phyloP scores from a whole-genome alignment of 1,139 yeast genomes.

The Nakaseomyces sp. region DNA sequence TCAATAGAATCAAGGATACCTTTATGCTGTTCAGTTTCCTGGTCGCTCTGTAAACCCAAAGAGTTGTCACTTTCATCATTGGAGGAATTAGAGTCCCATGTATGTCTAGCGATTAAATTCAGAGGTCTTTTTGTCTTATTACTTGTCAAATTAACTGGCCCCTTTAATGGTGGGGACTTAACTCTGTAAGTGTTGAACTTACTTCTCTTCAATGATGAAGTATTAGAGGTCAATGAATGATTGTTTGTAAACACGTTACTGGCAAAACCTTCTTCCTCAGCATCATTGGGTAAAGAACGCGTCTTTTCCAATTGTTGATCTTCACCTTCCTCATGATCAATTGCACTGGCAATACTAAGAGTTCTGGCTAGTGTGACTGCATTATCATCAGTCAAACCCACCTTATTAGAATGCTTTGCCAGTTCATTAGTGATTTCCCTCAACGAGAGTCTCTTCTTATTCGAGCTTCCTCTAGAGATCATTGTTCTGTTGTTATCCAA shows the following conservation, averaged over 20 bases:
- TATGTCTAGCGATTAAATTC: constrained; percentile 4
- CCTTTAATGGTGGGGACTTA: neutral
- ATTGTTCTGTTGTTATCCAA: constrained; percentile 2
- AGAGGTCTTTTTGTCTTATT: neutral
- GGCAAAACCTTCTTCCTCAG: neutral
- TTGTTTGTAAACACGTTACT: neutral
- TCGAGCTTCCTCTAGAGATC: constrained; percentile 6
- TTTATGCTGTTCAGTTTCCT: neutral
- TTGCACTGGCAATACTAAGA: constrained; percentile 33
- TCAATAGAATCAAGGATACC: constrained; percentile 6
- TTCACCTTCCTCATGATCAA: constrained; percentile 8
- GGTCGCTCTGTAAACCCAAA: neutral
- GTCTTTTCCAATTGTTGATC: constrained; percentile 8
- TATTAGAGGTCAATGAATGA: constrained; percentile 23
- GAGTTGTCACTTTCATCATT: neutral
- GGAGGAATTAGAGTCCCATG: neutral
- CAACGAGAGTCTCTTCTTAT: constrained; percentile 35
- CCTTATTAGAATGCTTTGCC: constrained; percentile 55
- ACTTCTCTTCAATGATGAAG: constrained; percentile 28
- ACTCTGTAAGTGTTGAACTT: constrained; percentile 28
- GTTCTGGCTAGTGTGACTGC: constrained; percentile 71
- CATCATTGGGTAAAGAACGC: constrained; percentile 3
- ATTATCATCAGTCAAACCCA: constrained; percentile 66
- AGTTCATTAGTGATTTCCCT: constrained; percentile 60
- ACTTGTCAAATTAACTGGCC: neutral